Evolutionary conservation across 148 eudicot genomes (phyloP).

Genomic region (Oxyria digyna): DNA sequence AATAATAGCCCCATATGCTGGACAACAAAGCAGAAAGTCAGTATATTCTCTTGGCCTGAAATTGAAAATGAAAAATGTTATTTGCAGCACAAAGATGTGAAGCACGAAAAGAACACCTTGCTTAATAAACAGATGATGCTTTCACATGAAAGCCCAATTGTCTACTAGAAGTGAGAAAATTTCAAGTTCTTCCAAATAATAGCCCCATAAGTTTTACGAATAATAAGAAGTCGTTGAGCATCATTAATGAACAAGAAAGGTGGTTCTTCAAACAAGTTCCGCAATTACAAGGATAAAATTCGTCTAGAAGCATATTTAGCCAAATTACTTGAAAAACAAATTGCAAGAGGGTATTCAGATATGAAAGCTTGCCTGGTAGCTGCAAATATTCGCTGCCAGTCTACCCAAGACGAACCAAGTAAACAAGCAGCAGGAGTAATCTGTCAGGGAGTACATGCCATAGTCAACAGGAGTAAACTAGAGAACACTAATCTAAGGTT

Average conservation of each 20-base stretch:
- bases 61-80: background rate
- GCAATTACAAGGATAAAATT: background rate
- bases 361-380: slow-evolving; percentile 41
- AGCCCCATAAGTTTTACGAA: background rate
- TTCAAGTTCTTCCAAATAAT: background rate
- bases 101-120: too few species aligned
- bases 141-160: background rate
- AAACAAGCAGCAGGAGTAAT: slow-evolving; percentile 77
- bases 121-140: background rate
- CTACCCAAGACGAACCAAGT: slow-evolving; percentile 76
- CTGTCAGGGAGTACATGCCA: slow-evolving; percentile 23
- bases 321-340: background rate
- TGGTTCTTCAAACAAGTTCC: background rate
- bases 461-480: background rate
- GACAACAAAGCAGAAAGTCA: slow-evolving; percentile 69
- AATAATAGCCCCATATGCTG: slow-evolving; percentile 82
- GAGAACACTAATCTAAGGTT: background rate
- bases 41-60: slow-evolving; percentile 48
- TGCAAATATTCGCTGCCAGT: slow-evolving; percentile 84
- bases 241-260: background rate
- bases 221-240: background rate
- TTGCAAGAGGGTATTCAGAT: background rate
- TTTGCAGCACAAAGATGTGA: background rate
- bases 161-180: background rate
- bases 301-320: background rate